Base-by-base conservation (phyloP, 768 basidiomycete species). In the Nevesoporus exiguus region DNA sequence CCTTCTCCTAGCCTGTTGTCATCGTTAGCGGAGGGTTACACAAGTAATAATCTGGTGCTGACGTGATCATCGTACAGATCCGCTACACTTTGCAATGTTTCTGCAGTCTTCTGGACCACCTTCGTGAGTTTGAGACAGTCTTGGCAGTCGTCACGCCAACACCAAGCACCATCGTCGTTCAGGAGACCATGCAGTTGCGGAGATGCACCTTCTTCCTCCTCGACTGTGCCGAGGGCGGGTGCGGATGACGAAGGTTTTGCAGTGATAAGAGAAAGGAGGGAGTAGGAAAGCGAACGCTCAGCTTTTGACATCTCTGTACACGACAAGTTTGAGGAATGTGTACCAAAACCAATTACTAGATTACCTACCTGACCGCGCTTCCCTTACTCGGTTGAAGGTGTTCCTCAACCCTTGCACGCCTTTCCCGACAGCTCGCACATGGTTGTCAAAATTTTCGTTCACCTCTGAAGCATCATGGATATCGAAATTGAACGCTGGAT, bases 401-500 rank as follows among this genome's bases (percentile, higher is more conserved):
- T 73, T 79, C 27, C 90, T 77, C 29, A 93, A 66, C 2, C 75
- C 78, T 59, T 88, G 85, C 0, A 90, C 84, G 15, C 89, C 83
- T 52, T 80, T 80, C 6, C 83, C 85, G 4, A 88, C 80, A 0
- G 82, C 86, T 33, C 74, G 77, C 1, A 83, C 77, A 61, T 93
- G 87, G 10, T 70, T 73, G 36, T 83, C 80, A 65, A 94, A 94
- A 1, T 79, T 71, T 8, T 82, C 78, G 7, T 82, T 74, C 0
- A 77, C 69, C 15, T 82, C 82, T 13, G 72, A 67, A 0, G 88
- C 85, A 24, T 93, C 92, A 39, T 87, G 83, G 0, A 76, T 65
- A 58, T 94, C 91, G 25, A 93, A 64, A 63, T 93, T 93, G 71
- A 90, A 94, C 0, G 81, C 86, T 3, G 90, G 92, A 61, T 94